Evolutionary conservation across 2,329 filamentous ascomycete species (phyloP).

Genomic region (Fusarium foetens): DNA sequence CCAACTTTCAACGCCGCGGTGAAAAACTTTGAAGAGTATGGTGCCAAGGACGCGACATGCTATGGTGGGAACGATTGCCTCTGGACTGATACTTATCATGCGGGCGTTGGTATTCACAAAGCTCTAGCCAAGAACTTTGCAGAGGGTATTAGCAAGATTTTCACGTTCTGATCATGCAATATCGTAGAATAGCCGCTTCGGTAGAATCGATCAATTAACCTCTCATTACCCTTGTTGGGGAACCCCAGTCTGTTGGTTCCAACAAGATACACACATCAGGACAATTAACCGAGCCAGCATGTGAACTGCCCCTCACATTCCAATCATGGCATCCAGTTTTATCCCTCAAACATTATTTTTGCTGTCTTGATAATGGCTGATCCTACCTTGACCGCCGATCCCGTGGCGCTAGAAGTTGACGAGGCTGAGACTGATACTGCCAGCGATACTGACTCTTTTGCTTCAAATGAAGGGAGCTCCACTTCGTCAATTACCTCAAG

Average conservation of each 20-base stretch:
- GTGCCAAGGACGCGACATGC: conserved; percentile 18
- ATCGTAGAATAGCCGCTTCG: neutral
- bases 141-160: neutral
- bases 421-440: neutral
- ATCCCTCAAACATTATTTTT: neutral
- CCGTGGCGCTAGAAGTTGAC: conserved; percentile 8
- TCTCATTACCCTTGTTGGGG: neutral
- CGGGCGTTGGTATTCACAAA: conserved; percentile 19
- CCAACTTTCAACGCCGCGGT: conserved; percentile 6
- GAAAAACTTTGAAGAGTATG: conserved; percentile 3
- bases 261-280: neutral
- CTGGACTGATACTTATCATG: conserved; percentile 27
- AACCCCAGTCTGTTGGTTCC: neutral
- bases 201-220: neutral
- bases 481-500: conserved; percentile 39
- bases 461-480: neutral
- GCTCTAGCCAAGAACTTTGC: conserved; percentile 13
- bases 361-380: neutral
- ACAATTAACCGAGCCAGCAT: neutral
- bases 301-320: neutral
- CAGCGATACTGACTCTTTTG: conserved; percentile 1
- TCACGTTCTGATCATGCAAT: neutral
- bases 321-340: neutral
- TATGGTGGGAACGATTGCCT: conserved; percentile 15
- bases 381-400: neutral